Evolutionary conservation across 495 filamentous ascomycete species (phyloP).

Genomic region (Pseudevernia furfuracea): DNA sequence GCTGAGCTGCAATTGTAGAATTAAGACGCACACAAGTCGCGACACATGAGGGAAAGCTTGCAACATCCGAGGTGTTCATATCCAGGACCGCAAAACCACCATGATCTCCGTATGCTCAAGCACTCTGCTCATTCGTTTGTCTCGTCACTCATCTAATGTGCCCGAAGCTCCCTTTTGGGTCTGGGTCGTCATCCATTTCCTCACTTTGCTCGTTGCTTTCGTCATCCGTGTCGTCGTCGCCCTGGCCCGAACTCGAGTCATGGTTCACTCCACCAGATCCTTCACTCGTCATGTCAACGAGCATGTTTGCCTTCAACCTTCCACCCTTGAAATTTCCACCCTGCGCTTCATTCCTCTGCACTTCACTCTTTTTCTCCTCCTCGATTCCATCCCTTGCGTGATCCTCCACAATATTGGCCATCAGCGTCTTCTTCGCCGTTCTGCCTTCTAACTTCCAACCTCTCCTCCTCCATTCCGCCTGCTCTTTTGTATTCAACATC

Average conservation of each 20-base stretch:
- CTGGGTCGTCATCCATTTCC: not conserved
- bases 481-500: not conserved
- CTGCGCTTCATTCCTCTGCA: not conserved
- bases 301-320: not conserved
- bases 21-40: no score
- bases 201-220: not conserved
- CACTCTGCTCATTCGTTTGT: not conserved
- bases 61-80: not conserved
- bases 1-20: no score
- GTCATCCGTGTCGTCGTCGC: not conserved
- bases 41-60: no score
- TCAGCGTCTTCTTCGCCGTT: not conserved
- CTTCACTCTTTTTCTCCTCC: not conserved
- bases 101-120: not conserved
- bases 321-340: not conserved
- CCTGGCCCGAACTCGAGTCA: not conserved
- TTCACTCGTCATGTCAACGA: not conserved
- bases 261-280: no score
- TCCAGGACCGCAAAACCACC: not conserved
- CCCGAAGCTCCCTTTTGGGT: no score
- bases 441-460: not conserved
- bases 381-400: not conserved
- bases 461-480: not conserved
- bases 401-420: not conserved
- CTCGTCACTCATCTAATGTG: not conserved